Conservation (phyloP, 306 rosid genomes). For the Psophocarpus tetragonolobus region DNA sequence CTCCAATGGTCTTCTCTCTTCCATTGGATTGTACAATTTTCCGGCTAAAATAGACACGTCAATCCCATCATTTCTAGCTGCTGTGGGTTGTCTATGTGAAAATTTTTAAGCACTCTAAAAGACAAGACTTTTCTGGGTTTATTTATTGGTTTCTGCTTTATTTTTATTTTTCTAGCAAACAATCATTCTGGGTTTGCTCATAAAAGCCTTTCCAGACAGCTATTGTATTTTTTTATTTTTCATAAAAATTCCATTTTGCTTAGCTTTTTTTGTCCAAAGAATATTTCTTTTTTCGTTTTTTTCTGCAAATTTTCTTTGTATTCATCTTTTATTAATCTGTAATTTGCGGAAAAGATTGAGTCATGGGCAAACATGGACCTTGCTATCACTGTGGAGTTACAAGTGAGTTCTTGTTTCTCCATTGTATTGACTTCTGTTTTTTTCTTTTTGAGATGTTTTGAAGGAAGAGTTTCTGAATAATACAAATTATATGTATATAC, state of each 20-base stretch:
- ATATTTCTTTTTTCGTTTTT: too few relatives aligned
- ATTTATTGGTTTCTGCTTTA: too few relatives aligned
- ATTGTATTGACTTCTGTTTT: constrained; percentile 33
- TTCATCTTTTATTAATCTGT: too few relatives aligned
- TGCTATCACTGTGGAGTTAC: constrained; percentile 99
- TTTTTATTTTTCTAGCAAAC: too few relatives aligned
- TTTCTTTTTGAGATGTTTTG: constrained; percentile 26
- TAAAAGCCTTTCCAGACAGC: too few relatives aligned
- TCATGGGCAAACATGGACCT: constrained; percentile 99
- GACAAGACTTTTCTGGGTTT: too few relatives aligned
- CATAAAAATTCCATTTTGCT: too few relatives aligned
- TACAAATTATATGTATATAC: constrained; percentile 27
- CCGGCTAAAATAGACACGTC: constrained; percentile 50
- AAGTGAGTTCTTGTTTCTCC: constrained; percentile 99
- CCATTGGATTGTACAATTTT: constrained; percentile 71
- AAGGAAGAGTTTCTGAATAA: constrained; percentile 26
- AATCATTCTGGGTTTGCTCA: too few relatives aligned
- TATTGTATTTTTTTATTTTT: too few relatives aligned
- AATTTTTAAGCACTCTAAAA: constrained; percentile 38
- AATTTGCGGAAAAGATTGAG: constrained; percentile 50
- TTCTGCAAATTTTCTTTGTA: too few relatives aligned
- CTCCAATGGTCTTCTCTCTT: constrained; percentile 69
- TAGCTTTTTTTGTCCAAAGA: too few relatives aligned
- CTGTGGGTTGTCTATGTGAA: constrained; percentile 48
- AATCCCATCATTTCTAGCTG: constrained; percentile 57